Evolutionary conservation across 495 filamentous ascomycete genomes (phyloP).

Genomic region (Hypomontagnella submonticulosa): DNA sequence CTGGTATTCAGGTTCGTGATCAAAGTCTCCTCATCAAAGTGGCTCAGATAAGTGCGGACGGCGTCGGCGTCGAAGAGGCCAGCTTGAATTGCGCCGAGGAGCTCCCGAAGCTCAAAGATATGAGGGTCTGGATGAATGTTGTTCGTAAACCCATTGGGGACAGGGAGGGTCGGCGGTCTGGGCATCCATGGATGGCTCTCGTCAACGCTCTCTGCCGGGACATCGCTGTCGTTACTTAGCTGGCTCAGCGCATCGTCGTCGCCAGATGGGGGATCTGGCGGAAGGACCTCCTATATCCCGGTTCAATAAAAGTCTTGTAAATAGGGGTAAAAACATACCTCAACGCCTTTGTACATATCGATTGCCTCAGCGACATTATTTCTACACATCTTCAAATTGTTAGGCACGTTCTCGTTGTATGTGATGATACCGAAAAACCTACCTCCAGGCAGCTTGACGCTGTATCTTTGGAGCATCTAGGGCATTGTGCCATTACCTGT

Average conservation of each 20-base stretch:
- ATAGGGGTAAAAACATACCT: no score
- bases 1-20: conserved; percentile 7
- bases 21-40: conserved; percentile 9
- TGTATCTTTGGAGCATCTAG: conserved; percentile 13
- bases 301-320: no score
- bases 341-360: conserved; percentile 9
- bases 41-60: conserved; percentile 10
- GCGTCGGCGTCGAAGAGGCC: conserved; percentile 4
- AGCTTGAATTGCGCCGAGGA: conserved; percentile 20
- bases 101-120: conserved; percentile 7
- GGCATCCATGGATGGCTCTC: conserved; percentile 14
- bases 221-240: not conserved
- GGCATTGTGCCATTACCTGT: conserved; percentile 7
- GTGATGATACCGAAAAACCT: not conserved
- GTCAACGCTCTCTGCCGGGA: not conserved
- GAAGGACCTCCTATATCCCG: no score
- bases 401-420: not conserved
- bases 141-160: not conserved
- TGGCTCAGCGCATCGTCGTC: conserved; percentile 5
- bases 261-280: conserved; percentile 11
- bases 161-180: conserved; percentile 10
- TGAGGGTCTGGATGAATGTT: not conserved
- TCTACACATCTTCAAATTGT: conserved; percentile 9
- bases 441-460: conserved; percentile 17
- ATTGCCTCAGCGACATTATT: conserved; percentile 17